Evolutionary conservation across 2,329 filamentous ascomycete genomes (phyloP), one percentile per base, ranked within the genome.

Genomic region (Botrytis fragariae): DNA sequence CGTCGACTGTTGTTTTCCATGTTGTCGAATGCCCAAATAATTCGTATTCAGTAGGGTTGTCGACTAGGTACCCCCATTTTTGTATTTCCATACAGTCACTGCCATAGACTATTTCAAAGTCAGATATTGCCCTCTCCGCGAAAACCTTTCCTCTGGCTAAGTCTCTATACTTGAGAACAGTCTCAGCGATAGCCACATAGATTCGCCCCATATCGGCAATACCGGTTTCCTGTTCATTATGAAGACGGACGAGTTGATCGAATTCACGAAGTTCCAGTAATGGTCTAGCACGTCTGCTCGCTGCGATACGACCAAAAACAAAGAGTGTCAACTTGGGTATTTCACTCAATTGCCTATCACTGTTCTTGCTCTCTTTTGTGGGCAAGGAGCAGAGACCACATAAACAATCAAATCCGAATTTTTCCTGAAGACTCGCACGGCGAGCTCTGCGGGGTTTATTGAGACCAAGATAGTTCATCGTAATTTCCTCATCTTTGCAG

Each of bases 381-480:
- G 81, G 78, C 57, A 84, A 80, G 39, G 81, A 81, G 77, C 82
- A 84, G 12, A 83, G 77, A 69, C 76, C 74, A 68, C 82, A 84
- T 4, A 72, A 75, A 76, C 82, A 84, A 20, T 74, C 70, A 74
- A 84, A 84, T 14, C 73, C 74, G 73, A 84, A 83, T 29, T 76
- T 77, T 51, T 76, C 57, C 74, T 75, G 74, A 42, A 82, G 78
- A 51, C 73, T 71, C 57, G 77, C 45, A 51, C 79, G 77, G 3
- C 81, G 79, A 51, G 65, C 64, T 75, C 75, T 54, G 65, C 78
- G 78, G 73, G 64, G 0, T 14, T 44, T 63, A 1, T 25, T 29
- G 25, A 65, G 12, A 42, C 63, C 61, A 1, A 83, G 76, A 74
- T 83, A 84, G 51, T 73, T 78, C 71, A 84, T 79, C 9, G 81